Evolutionary conservation across 2,329 filamentous ascomycete species (phyloP).

Genomic region (Fusarium globosum): DNA sequence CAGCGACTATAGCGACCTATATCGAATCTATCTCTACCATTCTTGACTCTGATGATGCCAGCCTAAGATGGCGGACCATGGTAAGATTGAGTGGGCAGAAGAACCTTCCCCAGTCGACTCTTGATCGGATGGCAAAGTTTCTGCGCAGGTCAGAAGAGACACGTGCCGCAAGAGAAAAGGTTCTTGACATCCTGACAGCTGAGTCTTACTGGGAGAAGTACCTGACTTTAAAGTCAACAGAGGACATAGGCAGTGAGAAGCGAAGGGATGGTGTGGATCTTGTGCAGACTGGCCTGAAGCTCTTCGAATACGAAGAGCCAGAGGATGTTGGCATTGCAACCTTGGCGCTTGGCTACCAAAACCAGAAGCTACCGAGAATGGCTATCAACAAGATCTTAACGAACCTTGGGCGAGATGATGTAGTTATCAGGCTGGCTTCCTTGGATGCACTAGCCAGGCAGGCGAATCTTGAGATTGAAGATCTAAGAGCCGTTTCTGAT

Average conservation of each 20-base stretch:
- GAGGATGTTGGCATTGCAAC: background rate
- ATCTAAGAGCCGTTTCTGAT: background rate
- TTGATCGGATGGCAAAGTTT: background rate
- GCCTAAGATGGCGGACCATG: background rate
- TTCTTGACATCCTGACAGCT: background rate
- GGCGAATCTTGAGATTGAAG: background rate
- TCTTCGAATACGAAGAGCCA: background rate
- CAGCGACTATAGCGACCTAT: background rate
- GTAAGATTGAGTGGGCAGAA: background rate
- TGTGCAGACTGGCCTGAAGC: background rate
- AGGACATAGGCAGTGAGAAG: background rate
- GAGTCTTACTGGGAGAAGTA: background rate
- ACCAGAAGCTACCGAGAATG: background rate
- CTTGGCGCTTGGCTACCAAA: background rate
- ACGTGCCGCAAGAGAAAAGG: background rate
- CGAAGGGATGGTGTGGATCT: rapidly evolving
- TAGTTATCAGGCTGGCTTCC: background rate
- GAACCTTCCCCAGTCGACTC: background rate
- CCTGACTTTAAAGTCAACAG: background rate
- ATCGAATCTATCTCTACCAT: background rate
- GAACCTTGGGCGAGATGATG: background rate
- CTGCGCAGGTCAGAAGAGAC: background rate
- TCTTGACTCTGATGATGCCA: background rate
- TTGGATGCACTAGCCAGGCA: background rate
- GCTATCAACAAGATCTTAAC: background rate